phyloP scores from a whole-genome alignment of 2,329 filamentous ascomycete species.

The Penicillium sp. region DNA sequence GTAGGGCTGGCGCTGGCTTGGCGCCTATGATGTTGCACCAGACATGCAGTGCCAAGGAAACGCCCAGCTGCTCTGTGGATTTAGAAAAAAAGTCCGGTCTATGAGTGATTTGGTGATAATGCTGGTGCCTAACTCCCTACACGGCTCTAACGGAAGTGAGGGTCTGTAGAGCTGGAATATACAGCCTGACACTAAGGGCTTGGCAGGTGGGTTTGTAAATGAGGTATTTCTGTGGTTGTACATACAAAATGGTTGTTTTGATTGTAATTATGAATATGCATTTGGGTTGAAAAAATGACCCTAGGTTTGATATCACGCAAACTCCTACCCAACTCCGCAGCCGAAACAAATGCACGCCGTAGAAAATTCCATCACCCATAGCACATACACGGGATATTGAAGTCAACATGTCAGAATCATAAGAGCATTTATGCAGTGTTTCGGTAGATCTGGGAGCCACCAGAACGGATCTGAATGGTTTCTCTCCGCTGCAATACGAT shows the following conservation, averaged over 20 bases:
- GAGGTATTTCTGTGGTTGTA: background rate
- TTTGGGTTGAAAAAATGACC: background rate
- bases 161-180: slow-evolving; percentile 3
- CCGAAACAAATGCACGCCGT: slow-evolving; percentile 16
- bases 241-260: background rate
- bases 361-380: slow-evolving; percentile 17
- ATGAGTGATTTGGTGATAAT: slow-evolving; percentile 5
- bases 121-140: slow-evolving; percentile 18
- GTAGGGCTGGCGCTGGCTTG: background rate
- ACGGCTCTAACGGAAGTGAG: slow-evolving; percentile 1
- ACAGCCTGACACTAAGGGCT: slow-evolving; percentile 7
- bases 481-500: slow-evolving; percentile 85
- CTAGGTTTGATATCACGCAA: slow-evolving; percentile 11
- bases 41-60: slow-evolving; percentile 15
- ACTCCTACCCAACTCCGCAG: slow-evolving; percentile 21
- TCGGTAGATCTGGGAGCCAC: slow-evolving; percentile 51
- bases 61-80: background rate
- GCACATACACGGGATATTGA: slow-evolving; percentile 20
- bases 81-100: background rate
- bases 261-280: slow-evolving; percentile 7
- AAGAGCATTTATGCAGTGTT: slow-evolving; percentile 40
- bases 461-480: slow-evolving; percentile 57
- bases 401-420: slow-evolving; percentile 22
- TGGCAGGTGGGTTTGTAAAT: slow-evolving; percentile 10
- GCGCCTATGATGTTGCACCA: slow-evolving; percentile 15